Conservation (phyloP, 2,329 filamentous ascomycete genomes). For the Fusarium xylarioides region DNA sequence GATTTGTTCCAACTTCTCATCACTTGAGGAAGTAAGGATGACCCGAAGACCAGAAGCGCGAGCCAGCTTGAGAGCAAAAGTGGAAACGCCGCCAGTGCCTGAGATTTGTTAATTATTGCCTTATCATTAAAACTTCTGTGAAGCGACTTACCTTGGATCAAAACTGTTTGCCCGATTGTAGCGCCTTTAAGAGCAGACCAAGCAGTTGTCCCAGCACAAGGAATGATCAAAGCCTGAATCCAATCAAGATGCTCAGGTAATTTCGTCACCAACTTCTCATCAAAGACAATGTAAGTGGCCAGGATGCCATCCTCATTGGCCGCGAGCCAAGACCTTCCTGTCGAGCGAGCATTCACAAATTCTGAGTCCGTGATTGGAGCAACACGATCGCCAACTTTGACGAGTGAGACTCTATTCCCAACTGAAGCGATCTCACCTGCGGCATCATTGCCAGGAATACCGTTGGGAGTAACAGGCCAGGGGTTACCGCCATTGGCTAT, state of each 20-base stretch:
- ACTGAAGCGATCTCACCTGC: conserved; percentile 52
- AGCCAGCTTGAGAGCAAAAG: conserved; percentile 54
- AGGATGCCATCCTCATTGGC: conserved; percentile 56
- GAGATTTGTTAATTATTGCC: neutral
- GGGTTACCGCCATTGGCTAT: conserved; percentile 53
- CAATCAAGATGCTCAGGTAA: conserved; percentile 51
- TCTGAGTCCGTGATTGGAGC: conserved; percentile 51
- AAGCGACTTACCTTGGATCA: conserved; percentile 51
- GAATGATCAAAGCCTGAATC: conserved; percentile 49
- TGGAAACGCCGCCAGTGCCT: conserved; percentile 54
- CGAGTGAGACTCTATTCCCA: conserved; percentile 46
- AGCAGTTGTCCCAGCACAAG: conserved; percentile 56
- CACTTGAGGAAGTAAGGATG: conserved; percentile 62
- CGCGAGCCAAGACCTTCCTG: conserved; percentile 52
- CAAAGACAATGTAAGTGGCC: conserved; percentile 53
- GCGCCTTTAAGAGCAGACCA: conserved; percentile 55
- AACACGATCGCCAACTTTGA: conserved; percentile 50
- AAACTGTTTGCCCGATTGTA: conserved; percentile 50
- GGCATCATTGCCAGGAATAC: conserved; percentile 51
- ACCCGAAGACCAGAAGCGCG: conserved; percentile 60
- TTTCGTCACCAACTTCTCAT: conserved; percentile 49
- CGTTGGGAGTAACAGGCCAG: conserved; percentile 50
- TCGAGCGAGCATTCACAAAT: conserved; percentile 50
- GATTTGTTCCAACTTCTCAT: conserved; percentile 57
- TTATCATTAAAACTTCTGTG: neutral